Conservation (phyloP, 2,329 filamentous ascomycete genomes). For the Grosmannia serpens region DNA sequence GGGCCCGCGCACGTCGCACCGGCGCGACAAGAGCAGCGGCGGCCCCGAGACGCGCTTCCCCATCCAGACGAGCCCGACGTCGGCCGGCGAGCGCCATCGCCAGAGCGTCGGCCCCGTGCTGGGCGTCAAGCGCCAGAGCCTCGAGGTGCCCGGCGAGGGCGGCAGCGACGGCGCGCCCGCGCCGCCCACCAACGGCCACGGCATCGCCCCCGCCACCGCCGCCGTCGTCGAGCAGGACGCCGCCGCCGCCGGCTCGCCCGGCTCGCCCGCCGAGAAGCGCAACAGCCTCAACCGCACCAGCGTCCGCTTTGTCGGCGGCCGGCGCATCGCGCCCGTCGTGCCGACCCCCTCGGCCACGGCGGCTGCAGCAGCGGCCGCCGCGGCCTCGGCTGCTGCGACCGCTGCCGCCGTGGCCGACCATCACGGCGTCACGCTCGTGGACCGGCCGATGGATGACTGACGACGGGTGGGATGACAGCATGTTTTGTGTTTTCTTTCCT, state of each 20-base stretch:
- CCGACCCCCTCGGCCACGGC: constrained; percentile 7
- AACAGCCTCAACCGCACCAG: constrained; percentile 49
- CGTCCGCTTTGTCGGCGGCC: constrained; percentile 40
- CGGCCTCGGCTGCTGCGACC: not conserved
- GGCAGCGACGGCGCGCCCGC: constrained; percentile 16
- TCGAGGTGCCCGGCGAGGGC: constrained; percentile 63
- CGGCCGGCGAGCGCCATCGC: constrained; percentile 36
- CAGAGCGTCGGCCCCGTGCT: constrained; percentile 38
- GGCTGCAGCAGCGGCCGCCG: not conserved
- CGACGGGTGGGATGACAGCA: too few species aligned
- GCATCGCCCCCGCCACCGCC: too few species aligned
- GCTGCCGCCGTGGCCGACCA: constrained; percentile 14
- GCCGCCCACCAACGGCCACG: constrained; percentile 11
- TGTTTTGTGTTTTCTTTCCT: not conserved
- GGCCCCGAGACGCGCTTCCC: constrained; percentile 74
- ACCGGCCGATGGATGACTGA: constrained; percentile 57
- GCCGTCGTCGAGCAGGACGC: not conserved
- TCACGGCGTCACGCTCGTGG: constrained; percentile 55
- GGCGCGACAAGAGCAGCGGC: constrained; percentile 69
- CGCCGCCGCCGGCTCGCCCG: constrained; percentile 5
- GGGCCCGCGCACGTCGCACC: constrained; percentile 42
- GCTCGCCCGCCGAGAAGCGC: constrained; percentile 42
- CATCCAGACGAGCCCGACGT: constrained; percentile 57
- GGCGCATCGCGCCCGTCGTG: constrained; percentile 30
- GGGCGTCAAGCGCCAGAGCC: constrained; percentile 50